Conservation (phyloP, 2,329 filamentous ascomycete genomes). For the Triangularia verruculosa region DNA sequence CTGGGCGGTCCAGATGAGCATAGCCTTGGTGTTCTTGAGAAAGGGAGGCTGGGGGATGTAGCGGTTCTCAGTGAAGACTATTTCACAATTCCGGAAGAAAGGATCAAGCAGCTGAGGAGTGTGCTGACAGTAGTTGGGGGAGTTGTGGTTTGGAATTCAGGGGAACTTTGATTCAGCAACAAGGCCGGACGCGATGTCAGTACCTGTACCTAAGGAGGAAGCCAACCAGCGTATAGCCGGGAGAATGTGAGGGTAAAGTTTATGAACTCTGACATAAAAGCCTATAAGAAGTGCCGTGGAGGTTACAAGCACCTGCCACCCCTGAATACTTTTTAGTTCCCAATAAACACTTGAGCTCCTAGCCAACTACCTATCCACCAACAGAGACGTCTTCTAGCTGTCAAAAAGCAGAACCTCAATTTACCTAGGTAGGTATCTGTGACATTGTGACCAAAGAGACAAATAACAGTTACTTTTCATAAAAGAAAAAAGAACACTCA, state of each 20-base stretch:
- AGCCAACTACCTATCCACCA: no score
- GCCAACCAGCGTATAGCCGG: no score
- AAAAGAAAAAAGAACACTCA: not conserved
- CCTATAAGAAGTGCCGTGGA: no score
- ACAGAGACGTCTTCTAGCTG: no score
- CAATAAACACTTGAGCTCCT: no score
- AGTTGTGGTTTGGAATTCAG: slow-evolving; percentile 25
- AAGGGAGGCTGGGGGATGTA: slow-evolving; percentile 30
- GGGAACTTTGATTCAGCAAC: not conserved
- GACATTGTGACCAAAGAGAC: not conserved
- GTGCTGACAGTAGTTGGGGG: slow-evolving; percentile 31
- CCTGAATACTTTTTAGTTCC: no score
- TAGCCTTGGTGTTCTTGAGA: slow-evolving; percentile 28
- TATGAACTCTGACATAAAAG: no score
- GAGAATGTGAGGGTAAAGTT: no score
- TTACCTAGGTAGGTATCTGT: no score
- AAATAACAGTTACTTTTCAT: not conserved
- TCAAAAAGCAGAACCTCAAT: not conserved
- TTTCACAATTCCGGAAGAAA: slow-evolving; percentile 29
- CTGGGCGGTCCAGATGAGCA: slow-evolving; percentile 30
- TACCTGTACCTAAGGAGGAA: no score
- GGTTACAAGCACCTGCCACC: no score
- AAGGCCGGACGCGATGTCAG: no score
- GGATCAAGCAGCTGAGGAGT: slow-evolving; percentile 27
- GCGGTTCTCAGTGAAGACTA: slow-evolving; percentile 31